Base-by-base conservation (phyloP, 2,329 filamentous ascomycete genomes). In the Fusarium protoensiforme region DNA sequence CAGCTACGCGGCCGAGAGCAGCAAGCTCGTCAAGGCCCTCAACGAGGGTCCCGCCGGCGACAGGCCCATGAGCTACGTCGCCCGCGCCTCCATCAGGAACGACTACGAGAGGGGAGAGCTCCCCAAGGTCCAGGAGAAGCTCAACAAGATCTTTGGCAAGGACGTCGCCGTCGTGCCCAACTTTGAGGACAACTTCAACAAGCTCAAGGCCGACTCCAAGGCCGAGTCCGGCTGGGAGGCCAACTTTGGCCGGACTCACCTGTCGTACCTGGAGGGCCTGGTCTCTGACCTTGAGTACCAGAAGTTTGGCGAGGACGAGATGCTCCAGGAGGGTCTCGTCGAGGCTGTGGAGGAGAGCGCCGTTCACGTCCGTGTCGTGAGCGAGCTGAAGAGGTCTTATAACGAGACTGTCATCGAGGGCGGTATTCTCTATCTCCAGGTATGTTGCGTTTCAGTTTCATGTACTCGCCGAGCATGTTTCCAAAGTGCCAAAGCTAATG, bases 381-480 rank as follows among this genome's bases (percentile, higher is more conserved):
- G 87, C 57, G 81, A 83, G 71, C 68, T 75, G 10, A 81, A 83
- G 63, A 77, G 71, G 7, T 79, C 77, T 14, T 88, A 87, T 67
- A 82, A 84, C 70, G 87, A 89, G 81, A 76, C 78, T 20, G 79
- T 85, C 3, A 65, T 89, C 33, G 86, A 89, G 74, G 84, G 85
- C 41, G 87, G 86, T 2, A 78, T 84, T 33, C 77, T 89, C 24
- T 87, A 86, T 65, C 75, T 90, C n/a, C 86, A 88, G 83, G 84
- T 85, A 80, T 14, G 46, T 51, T 48, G 4, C 16, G 46, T 51
- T 48, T 2, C 16, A 43, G 20, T 24, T 7, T 8, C 2, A 9
- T 43, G 13, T 29, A 4, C 24, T 48, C 43, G 33, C 29, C 20
- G n/a, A 14, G 27, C 7, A 0, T 22, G 5, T 8, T 22, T 8